A percentile compares a stretch with the other conserved stretches of the same genome.
These are phyloP conservation scores for Grosmannia penicillata DNA, from an alignment of 2,329 filamentous ascomycete species.

Conservation along the genomic window DNA sequence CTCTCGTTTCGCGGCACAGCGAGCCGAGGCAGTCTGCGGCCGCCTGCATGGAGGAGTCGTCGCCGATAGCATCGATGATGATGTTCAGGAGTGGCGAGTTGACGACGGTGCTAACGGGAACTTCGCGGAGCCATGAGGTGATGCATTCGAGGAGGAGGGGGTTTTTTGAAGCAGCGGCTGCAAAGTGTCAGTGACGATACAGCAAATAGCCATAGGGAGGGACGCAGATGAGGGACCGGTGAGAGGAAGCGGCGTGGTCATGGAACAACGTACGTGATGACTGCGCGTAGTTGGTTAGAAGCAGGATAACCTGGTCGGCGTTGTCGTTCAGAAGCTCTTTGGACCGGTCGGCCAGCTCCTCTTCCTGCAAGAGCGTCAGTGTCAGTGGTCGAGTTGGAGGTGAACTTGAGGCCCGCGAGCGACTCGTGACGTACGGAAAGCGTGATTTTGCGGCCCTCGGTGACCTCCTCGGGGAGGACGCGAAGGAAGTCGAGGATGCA, in stretches of 20 bases:
- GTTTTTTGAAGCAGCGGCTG: conserved; percentile 52
- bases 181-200: background rate
- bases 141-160: conserved; percentile 89
- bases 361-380: conserved; percentile 52
- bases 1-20: conserved; percentile 80
- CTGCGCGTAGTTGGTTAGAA: conserved; percentile 81
- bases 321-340: conserved; percentile 84
- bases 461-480: conserved; percentile 96
- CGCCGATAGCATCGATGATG: conserved; percentile 61
- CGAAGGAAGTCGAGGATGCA: conserved; percentile 92
- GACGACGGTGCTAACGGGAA: conserved; percentile 70
- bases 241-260: too few species aligned
- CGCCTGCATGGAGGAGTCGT: conserved; percentile 67
- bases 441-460: conserved; percentile 97
- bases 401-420: background rate
- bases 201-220: conserved; percentile 1
- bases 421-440: conserved; percentile 70
- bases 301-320: conserved; percentile 68
- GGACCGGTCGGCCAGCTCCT: conserved; percentile 77
- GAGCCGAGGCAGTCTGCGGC: conserved; percentile 87
- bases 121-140: conserved; percentile 90
- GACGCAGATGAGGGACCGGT: too few species aligned
- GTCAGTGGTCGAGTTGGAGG: background rate
- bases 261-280: conserved; percentile 58
- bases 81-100: conserved; percentile 73